Base-by-base conservation (phyloP, 2,329 filamentous ascomycete species). In the Penicillium olsonii region DNA sequence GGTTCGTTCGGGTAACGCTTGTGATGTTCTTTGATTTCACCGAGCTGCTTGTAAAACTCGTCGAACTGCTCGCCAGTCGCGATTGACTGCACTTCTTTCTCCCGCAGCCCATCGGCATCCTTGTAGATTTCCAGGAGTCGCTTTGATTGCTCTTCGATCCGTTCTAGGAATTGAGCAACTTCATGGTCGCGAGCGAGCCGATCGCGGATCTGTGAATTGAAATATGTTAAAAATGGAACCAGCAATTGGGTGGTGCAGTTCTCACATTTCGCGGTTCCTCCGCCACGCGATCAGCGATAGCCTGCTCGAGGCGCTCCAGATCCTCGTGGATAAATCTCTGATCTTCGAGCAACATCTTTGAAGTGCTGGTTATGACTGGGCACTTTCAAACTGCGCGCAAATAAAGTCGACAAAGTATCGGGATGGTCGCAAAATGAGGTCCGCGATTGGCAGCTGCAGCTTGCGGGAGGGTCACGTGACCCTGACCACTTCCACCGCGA, bases 291-390 rank as follows among this genome's bases (percentile, higher is more conserved):
- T 97, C 92, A 46, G 90, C 87, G 64, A 96, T 87, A 45, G 89
- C 94, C 71, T 96, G 90, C 75, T 99, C 94, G 52, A 99, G 82
- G 56, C 94, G 87, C 80, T 99, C 94, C 42, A 99, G 78, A 74
- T 99, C 94, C 82, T 99, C 94, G 64, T 96, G 92, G 63, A 96
- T 84, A 65, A 90, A 91, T 63, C 94, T 84, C 75, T 97, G 88
- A 63, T 97, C 92, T 78, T 99, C 95, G 56, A 96, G 76, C 60
- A 95, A 77, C 91, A 96, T 84, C 31, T 37, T 71, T 61, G 37
- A 29, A 37, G 29, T 27, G 49, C 26, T 26, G 35, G 31, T 40
- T 31, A 20, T 14, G 20, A 6, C 6, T 29, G 29, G 12, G 29
- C 14, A 31, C 5, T 14, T 41, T 27, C 18, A 9, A 35, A 12